These are phyloP conservation scores for Ophiocordyceps camponoti-saundersi DNA, from an alignment of 2,329 filamentous ascomycete genomes.

Conservation along the genomic window DNA sequence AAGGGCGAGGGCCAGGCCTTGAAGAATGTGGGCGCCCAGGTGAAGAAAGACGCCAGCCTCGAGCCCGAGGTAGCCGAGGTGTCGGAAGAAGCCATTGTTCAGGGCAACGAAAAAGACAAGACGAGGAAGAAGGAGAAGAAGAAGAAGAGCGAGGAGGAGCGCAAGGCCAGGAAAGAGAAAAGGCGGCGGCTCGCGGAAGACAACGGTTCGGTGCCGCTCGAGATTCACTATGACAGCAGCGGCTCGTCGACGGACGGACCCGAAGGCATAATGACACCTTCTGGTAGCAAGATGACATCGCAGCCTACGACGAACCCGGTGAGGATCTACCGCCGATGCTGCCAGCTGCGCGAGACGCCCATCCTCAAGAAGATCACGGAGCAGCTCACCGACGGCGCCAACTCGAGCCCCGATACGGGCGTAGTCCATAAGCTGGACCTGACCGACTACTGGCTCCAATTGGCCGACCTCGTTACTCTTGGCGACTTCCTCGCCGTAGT, in stretches of 20 bases:
- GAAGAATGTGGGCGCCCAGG: conserved; percentile 34
- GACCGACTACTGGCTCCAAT: conserved; percentile 66
- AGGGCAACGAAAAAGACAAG: conserved; percentile 20
- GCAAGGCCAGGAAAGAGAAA: conserved; percentile 82
- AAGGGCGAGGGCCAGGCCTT: conserved; percentile 59
- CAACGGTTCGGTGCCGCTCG: conserved; percentile 73
- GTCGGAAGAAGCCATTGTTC: background rate
- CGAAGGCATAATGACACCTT: conserved; percentile 7
- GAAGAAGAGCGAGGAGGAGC: conserved; percentile 82
- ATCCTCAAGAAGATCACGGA: conserved; percentile 85
- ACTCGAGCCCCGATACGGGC: conserved; percentile 49
- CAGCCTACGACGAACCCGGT: conserved; percentile 77
- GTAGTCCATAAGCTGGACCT: conserved; percentile 70
- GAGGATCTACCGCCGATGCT: conserved; percentile 85
- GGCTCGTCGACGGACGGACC: conserved; percentile 30
- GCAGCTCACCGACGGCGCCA: conserved; percentile 59
- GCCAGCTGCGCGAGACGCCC: conserved; percentile 81
- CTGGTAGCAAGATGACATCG: conserved; percentile 7
- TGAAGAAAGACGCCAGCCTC: background rate
- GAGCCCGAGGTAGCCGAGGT: background rate
- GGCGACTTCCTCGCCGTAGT: conserved; percentile 91
- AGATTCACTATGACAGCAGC: conserved; percentile 57
- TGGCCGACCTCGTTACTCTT: conserved; percentile 71
- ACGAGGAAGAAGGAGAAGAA: conserved; percentile 85
- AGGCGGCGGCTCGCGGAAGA: conserved; percentile 34